Percentiles rank a stretch among this genome's conserved stretches.
These are phyloP conservation scores for Apodospora peruviana DNA, from an alignment of 495 filamentous ascomycete species.

Conservation along the genomic window DNA sequence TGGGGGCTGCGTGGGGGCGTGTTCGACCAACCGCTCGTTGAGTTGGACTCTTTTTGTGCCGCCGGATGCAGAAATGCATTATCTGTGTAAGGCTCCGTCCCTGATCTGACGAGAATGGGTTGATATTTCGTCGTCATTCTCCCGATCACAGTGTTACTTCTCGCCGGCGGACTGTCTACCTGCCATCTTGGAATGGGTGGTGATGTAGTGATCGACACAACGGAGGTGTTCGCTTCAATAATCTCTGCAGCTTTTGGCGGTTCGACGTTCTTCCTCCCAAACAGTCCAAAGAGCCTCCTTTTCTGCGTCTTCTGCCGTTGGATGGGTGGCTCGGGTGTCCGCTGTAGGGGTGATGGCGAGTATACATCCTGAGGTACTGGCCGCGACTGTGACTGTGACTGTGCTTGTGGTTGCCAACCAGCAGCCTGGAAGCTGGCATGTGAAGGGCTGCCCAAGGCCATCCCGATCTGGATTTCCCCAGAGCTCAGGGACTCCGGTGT, in stretches of 20 bases:
- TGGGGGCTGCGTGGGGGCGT: conserved; percentile 9
- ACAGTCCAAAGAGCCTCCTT: conserved; percentile 46
- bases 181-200: neutral
- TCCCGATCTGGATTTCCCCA: conserved; percentile 44
- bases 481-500: conserved; percentile 37
- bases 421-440: conserved; percentile 9
- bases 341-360: conserved; percentile 20
- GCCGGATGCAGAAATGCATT: conserved; percentile 11
- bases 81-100: conserved; percentile 25
- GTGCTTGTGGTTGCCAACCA: no score
- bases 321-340: conserved; percentile 21
- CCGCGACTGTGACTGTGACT: conserved; percentile 15
- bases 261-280: conserved; percentile 38
- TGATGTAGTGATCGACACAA: conserved; percentile 10
- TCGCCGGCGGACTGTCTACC: conserved; percentile 13
- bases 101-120: conserved; percentile 31
- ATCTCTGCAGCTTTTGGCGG: conserved; percentile 14
- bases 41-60: conserved; percentile 1
- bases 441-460: conserved; percentile 54
- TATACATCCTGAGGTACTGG: conserved; percentile 10
- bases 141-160: conserved; percentile 32
- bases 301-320: conserved; percentile 38
- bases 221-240: conserved; percentile 6
- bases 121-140: conserved; percentile 28
- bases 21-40: neutral